A percentile compares a stretch with the other conserved stretches of the same genome.
Conservation (phyloP, 805 yeast genomes). For the Nakazawaea wickerhamii region DNA sequence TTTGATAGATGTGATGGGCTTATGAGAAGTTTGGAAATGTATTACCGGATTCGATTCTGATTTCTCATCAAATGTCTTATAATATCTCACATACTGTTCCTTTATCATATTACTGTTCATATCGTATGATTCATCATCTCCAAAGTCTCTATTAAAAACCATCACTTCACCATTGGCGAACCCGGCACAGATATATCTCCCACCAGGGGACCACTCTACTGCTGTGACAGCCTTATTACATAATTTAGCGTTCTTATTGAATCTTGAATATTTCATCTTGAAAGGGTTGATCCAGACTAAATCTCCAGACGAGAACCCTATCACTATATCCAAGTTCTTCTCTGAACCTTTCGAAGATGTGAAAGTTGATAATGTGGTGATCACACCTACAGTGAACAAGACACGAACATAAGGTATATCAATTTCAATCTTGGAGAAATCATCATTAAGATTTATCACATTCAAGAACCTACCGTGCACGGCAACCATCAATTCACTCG, state of each 20-base stretch:
- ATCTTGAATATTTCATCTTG: conserved; percentile 40
- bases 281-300: conserved; percentile 54
- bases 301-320: conserved; percentile 69
- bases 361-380: conserved; percentile 34
- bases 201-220: conserved; percentile 42
- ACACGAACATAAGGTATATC: conserved; percentile 40
- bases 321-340: conserved; percentile 41
- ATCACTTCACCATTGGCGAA: conserved; percentile 58
- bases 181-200: conserved; percentile 49
- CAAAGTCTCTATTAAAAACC: conserved; percentile 45
- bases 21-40: conserved; percentile 56
- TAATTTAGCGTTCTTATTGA: conserved; percentile 44
- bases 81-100: conserved; percentile 28
- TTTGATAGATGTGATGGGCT: conserved; percentile 47
- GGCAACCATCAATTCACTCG: conserved; percentile 32
- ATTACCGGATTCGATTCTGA: conserved; percentile 40
- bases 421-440: conserved; percentile 34
- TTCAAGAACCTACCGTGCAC: conserved; percentile 48
- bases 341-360: conserved; percentile 21
- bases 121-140: conserved; percentile 34
- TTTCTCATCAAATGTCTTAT: conserved; percentile 14
- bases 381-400: conserved; percentile 31
- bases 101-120: conserved; percentile 23
- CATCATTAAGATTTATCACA: conserved; percentile 33
- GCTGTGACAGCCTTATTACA: conserved; percentile 38